These are phyloP conservation scores for Galerina sulciceps DNA, from an alignment of 768 basidiomycete species.

Conservation along the genomic window DNA sequence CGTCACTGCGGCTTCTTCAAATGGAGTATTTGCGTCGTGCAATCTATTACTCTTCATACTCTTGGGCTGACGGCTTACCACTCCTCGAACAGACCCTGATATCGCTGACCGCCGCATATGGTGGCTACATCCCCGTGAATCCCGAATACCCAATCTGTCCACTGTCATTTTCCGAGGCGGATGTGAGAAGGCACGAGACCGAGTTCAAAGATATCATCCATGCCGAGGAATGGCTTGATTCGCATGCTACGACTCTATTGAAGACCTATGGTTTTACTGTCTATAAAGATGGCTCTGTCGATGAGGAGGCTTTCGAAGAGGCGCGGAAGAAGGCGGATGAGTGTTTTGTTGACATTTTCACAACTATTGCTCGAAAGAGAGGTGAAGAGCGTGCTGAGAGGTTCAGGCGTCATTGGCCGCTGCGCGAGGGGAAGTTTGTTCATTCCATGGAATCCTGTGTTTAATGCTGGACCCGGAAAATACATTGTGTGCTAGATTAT, in stretches of 20 bases:
- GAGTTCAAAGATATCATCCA: neutral
- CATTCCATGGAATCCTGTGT: no score
- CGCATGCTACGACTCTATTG: neutral
- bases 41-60: neutral
- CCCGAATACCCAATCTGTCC: neutral
- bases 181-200: neutral
- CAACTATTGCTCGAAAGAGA: neutral
- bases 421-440: slow-evolving; percentile 3
- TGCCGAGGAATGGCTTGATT: neutral
- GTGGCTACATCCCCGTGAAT: neutral
- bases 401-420: neutral
- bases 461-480: no score
- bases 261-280: neutral
- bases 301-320: neutral
- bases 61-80: slow-evolving; percentile 1
- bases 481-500: no score
- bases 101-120: neutral
- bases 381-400: neutral
- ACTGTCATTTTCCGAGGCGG: neutral
- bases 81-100: slow-evolving; percentile 1
- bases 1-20: neutral
- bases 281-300: neutral
- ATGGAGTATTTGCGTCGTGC: neutral
- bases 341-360: neutral
- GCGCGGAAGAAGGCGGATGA: neutral